phyloP scores from a whole-genome alignment of 257 asterid species.

The Ehretia macrophylla region DNA sequence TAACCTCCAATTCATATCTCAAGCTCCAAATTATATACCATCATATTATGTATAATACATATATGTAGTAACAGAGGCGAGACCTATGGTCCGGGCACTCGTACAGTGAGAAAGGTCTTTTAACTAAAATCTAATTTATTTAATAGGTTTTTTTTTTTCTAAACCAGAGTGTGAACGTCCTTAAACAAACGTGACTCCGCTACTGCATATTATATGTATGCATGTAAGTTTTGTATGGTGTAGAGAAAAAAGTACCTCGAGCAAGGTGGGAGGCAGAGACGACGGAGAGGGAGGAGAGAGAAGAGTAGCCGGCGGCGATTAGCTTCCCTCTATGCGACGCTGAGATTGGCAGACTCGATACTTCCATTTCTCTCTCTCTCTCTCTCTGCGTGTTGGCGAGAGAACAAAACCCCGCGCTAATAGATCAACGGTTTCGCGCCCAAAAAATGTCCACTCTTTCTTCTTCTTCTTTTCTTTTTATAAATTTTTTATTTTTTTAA shows the following conservation, averaged over 20 bases:
- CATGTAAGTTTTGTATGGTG: too few species aligned
- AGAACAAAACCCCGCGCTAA: too few species aligned
- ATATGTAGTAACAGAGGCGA: too few species aligned
- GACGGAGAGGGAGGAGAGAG: slow-evolving; percentile 57
- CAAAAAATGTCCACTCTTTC: not conserved
- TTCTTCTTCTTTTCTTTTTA: not conserved
- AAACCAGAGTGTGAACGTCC: too few species aligned
- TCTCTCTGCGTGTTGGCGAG: slow-evolving; percentile 2
- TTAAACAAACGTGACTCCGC: too few species aligned
- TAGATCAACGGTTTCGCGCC: not conserved
- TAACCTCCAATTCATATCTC: not conserved
- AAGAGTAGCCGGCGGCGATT: slow-evolving; percentile 68
- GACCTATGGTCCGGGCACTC: too few species aligned
- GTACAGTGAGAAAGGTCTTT: too few species aligned
- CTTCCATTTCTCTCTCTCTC: slow-evolving; percentile 44
- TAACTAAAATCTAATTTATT: too few species aligned
- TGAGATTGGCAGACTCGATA: slow-evolving; percentile 63
- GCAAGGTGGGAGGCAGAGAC: slow-evolving; percentile 44
- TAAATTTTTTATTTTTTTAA: too few species aligned
- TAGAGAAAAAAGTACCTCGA: slow-evolving; percentile 38
- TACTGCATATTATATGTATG: too few species aligned
- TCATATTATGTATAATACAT: too few species aligned
- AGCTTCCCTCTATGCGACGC: slow-evolving; percentile 73
- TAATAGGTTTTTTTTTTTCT: too few species aligned
- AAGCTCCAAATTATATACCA: not conserved